Percentiles rank a stretch among this genome's conserved stretches.
These are phyloP conservation scores for Aristolochia fimbriata DNA, from an alignment of 164 flowering plant genomes.

Conservation along the genomic window DNA sequence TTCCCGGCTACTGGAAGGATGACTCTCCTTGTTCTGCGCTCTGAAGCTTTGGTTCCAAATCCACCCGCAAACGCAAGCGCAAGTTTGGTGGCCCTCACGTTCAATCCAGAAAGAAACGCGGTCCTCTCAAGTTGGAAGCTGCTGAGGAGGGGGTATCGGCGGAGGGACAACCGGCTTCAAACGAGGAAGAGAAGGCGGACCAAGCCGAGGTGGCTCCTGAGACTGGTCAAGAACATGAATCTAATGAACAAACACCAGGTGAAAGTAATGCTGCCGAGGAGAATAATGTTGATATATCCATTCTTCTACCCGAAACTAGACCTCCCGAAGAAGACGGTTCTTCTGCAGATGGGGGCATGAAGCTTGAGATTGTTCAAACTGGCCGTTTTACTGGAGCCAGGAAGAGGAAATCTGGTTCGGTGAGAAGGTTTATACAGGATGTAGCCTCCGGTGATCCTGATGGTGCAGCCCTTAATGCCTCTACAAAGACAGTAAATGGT, in stretches of 20 bases:
- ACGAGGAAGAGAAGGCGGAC: background rate
- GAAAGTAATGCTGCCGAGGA: constrained; percentile 31
- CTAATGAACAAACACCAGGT: constrained; percentile 15
- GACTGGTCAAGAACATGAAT: background rate
- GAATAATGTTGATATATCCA: constrained; percentile 18
- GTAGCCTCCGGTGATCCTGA: constrained; percentile 10
- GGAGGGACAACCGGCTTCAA: constrained; percentile 9
- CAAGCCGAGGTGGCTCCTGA: background rate
- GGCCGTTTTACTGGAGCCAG: constrained; percentile 59
- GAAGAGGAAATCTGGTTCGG: constrained; percentile 77
- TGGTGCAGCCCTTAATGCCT: constrained; percentile 14
- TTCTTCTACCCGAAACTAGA: constrained; percentile 23
- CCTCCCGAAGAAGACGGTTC: constrained; percentile 22
- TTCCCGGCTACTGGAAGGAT: too few relatives aligned
- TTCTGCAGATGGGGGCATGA: constrained; percentile 16
- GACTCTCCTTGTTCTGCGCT: constrained; percentile 1
- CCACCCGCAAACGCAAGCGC: constrained; percentile 34
- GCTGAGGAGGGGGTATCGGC: constrained; percentile 14
- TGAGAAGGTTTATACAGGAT: constrained; percentile 67
- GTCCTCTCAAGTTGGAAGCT: constrained; percentile 1
- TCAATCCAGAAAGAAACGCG: constrained; percentile 61
- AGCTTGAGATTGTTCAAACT: constrained; percentile 19
- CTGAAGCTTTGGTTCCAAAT: constrained; percentile 38
- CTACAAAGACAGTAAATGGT: constrained; percentile 8
- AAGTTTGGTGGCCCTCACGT: constrained; percentile 32